Evolutionary conservation across 2,329 filamentous ascomycete species (phyloP).

Genomic region (Phoma sp.): DNA sequence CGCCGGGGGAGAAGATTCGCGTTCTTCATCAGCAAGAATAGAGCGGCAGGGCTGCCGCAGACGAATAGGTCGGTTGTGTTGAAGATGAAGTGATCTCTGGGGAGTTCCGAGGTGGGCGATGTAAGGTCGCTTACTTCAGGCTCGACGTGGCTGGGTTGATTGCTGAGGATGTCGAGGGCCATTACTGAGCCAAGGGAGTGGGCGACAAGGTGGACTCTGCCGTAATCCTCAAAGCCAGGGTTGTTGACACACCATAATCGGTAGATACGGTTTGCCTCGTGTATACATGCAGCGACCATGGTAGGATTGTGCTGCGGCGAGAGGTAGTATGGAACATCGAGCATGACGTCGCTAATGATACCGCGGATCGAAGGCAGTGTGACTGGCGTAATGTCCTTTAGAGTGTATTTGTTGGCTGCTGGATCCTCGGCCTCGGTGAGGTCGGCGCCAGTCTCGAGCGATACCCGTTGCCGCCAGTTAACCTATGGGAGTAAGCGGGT

Average conservation of each 20-base stretch:
- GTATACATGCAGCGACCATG: constrained; percentile 88
- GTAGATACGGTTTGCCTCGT: constrained; percentile 95
- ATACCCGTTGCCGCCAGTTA: constrained; percentile 91
- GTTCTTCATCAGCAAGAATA: constrained; percentile 88
- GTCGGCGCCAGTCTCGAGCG: constrained; percentile 75
- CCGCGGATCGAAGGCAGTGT: constrained; percentile 90
- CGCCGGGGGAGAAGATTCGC: constrained; percentile 76
- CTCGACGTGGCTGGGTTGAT: constrained; percentile 79
- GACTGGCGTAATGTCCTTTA: constrained; percentile 91
- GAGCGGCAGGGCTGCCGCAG: constrained; percentile 87
- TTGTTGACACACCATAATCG: constrained; percentile 95
- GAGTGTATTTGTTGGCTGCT: constrained; percentile 67
- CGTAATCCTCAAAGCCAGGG: constrained; percentile 78
- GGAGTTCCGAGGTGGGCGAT: constrained; percentile 57
- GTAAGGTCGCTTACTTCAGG: constrained; percentile 43
- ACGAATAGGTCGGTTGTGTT: constrained; percentile 90
- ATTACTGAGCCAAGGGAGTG: constrained; percentile 96
- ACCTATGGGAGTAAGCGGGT: constrained; percentile 53
- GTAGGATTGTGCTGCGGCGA: constrained; percentile 88
- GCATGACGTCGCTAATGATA: constrained; percentile 96
- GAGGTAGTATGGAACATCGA: constrained; percentile 97
- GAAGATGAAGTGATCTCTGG: constrained; percentile 76
- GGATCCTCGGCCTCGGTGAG: constrained; percentile 62
- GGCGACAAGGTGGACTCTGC: constrained; percentile 88
- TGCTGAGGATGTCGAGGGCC: constrained; percentile 88